Conservation (phyloP, 441 rosid genomes). For the Gossypium gossypioides region DNA sequence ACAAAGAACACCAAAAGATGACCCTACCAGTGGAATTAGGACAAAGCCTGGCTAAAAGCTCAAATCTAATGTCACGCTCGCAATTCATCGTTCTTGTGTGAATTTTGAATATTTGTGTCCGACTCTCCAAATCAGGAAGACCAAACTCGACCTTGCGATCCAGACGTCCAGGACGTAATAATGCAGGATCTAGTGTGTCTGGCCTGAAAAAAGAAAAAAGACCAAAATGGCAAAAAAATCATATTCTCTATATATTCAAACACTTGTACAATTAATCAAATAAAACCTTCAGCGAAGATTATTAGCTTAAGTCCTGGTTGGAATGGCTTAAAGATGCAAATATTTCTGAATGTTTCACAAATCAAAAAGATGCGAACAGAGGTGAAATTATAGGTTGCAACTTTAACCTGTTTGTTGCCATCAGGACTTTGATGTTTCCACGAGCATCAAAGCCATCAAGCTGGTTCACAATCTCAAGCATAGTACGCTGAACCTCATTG, state of each 20-base stretch:
- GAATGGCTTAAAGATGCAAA: neutral
- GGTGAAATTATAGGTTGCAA: neutral
- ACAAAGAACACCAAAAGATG: neutral
- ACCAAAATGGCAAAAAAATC: neutral
- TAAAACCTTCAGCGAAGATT: neutral
- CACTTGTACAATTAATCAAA: neutral
- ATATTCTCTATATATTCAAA: neutral
- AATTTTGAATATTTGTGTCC: conserved; percentile 90
- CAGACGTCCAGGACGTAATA: conserved; percentile 82
- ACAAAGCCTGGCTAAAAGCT: conserved; percentile 88
- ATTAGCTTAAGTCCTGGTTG: neutral
- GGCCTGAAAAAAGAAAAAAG: conserved; percentile 39
- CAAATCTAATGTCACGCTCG: conserved; percentile 80
- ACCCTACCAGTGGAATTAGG: conserved; percentile 79
- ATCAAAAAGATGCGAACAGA: neutral
- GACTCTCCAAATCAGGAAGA: conserved; percentile 82
- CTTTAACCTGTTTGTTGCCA: conserved; percentile 90
- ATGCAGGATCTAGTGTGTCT: conserved; percentile 85
- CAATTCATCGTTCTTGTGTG: conserved; percentile 94
- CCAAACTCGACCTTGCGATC: conserved; percentile 97
- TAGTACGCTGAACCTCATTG: conserved; percentile 90
- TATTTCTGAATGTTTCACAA: neutral
- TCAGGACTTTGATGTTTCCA: conserved; percentile 90
- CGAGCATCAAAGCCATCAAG: conserved; percentile 98
- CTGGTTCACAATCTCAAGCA: conserved; percentile 97